phyloP scores from a whole-genome alignment of 345 rosid species.

The Gossypium anomalum region DNA sequence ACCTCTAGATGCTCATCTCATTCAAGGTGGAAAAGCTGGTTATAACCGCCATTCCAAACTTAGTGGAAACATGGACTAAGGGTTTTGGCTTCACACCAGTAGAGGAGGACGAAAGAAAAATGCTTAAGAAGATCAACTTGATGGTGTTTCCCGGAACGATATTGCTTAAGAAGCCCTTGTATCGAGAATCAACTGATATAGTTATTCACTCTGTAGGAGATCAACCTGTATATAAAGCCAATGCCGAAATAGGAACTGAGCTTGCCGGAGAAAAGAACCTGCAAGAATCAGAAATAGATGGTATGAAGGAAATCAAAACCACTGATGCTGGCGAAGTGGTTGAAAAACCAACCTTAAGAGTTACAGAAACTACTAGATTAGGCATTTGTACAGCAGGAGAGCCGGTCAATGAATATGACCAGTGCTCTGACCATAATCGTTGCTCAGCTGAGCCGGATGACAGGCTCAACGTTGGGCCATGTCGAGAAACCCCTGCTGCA shows the following conservation, averaged over 20 bases:
- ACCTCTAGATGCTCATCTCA: conserved; percentile 61
- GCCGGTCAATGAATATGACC: not conserved
- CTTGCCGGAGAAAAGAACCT: not conserved
- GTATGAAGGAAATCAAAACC: not conserved
- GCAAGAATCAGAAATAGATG: conserved; percentile 6
- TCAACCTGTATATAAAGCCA: not conserved
- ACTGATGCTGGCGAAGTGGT: conserved; percentile 4
- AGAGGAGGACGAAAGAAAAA: conserved; percentile 51
- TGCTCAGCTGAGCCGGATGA: not conserved
- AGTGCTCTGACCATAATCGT: not conserved
- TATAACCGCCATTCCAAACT: conserved; percentile 78
- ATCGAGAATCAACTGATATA: conserved; percentile 10
- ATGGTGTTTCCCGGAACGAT: conserved; percentile 87
- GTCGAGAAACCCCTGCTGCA: not conserved
- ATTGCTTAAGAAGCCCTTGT: conserved; percentile 58
- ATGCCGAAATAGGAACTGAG: not conserved
- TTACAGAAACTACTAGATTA: not conserved
- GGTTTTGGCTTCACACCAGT: conserved; percentile 75
- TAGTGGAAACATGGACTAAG: conserved; percentile 82
- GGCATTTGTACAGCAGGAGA: not conserved
- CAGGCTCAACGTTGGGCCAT: not conserved
- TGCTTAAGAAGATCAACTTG: conserved; percentile 58
- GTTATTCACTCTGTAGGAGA: not conserved
- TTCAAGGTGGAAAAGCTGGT: conserved; percentile 82
- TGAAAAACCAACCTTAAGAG: conserved; percentile 17